Conservation (phyloP, 176 grass and related monocot species). For the Eragrostis nindensis region DNA sequence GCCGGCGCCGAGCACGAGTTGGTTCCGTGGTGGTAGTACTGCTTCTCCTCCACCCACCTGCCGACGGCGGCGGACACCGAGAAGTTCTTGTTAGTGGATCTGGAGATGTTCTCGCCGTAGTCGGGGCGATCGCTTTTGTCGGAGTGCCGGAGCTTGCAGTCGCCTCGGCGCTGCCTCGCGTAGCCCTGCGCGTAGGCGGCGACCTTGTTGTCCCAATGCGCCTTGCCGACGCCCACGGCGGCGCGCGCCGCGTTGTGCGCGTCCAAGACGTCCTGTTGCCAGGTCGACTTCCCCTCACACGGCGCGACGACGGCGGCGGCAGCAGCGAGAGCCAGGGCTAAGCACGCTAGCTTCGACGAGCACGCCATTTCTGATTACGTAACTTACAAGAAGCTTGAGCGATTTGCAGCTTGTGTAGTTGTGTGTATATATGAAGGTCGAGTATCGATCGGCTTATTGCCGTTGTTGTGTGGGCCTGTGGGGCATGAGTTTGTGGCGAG, state of each 20-base stretch:
- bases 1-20: slow-evolving; percentile 37
- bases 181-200: slow-evolving; percentile 50
- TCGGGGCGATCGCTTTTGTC: background rate
- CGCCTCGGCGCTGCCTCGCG: slow-evolving; percentile 25
- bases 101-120: slow-evolving; percentile 64
- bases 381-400: no score
- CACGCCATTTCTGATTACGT: background rate
- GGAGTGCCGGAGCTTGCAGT: slow-evolving; percentile 55
- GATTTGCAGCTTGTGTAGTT: no score
- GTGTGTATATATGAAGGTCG: no score
- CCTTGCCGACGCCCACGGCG: slow-evolving; percentile 34
- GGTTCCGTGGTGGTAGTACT: slow-evolving; percentile 48
- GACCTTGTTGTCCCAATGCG: slow-evolving; percentile 46
- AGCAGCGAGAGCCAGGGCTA: background rate
- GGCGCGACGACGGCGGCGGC: background rate
- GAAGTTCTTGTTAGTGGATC: background rate
- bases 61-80: background rate
- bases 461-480: background rate
- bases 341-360: background rate
- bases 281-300: slow-evolving; percentile 44
- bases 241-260: slow-evolving; percentile 45
- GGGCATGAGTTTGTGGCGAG: background rate
- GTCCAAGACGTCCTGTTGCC: slow-evolving; percentile 44
- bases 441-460: background rate
- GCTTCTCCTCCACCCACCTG: slow-evolving; percentile 46